Conservation (phyloP, 306 rosid species). For the Carpinus viminea region DNA sequence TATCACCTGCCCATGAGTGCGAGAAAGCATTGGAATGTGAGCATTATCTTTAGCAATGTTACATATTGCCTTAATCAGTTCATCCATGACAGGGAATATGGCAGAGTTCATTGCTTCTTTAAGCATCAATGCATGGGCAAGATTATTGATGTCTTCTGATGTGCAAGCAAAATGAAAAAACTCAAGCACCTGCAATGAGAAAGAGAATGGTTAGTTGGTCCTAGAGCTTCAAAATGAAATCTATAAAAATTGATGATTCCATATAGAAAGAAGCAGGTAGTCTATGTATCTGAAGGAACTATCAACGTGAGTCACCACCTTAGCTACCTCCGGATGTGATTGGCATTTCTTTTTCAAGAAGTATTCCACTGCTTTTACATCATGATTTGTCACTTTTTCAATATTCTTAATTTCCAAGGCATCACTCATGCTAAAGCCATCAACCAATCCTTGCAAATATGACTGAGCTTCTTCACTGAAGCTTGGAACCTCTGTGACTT, state of each 20-base stretch:
- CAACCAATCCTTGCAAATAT: slow-evolving; percentile 58
- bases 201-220: background rate
- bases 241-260: slow-evolving; percentile 1
- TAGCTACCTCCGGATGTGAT: slow-evolving; percentile 59
- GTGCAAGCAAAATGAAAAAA: slow-evolving; percentile 93
- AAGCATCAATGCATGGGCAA: slow-evolving; percentile 87
- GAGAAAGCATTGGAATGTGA: slow-evolving; percentile 75
- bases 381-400: slow-evolving; percentile 82
- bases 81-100: slow-evolving; percentile 69
- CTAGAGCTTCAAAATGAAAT: slow-evolving; percentile 1
- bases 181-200: slow-evolving; percentile 66
- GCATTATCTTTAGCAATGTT: slow-evolving; percentile 69
- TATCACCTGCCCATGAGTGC: slow-evolving; percentile 89
- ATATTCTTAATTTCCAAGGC: slow-evolving; percentile 71
- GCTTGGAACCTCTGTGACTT: slow-evolving; percentile 67
- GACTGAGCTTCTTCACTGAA: slow-evolving; percentile 61
- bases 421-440: slow-evolving; percentile 51
- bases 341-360: slow-evolving; percentile 78
- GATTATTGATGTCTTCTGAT: slow-evolving; percentile 90
- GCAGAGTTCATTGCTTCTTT: slow-evolving; percentile 62
- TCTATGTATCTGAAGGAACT: background rate
- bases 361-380: slow-evolving; percentile 91
- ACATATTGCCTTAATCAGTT: slow-evolving; percentile 56
- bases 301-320: slow-evolving; percentile 43
- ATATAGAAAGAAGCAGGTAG: slow-evolving; percentile 11